Percentiles rank a stretch among this genome's conserved stretches.
Conservation (phyloP, 108 stramenopile genomes). For the Cyclotella sp. region DNA sequence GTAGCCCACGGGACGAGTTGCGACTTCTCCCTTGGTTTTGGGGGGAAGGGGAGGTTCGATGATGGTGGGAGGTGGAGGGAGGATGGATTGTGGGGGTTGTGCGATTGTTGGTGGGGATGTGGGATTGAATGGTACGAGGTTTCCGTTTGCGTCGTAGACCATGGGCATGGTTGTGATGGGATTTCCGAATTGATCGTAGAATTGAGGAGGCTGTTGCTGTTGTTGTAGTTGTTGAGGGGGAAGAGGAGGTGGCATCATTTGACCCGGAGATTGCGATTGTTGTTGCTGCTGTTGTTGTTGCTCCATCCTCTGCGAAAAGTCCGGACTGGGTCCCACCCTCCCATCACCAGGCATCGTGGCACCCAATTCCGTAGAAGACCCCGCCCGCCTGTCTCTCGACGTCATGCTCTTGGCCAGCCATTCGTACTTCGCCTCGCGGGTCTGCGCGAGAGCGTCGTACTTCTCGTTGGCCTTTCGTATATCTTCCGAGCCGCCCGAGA, state of each 20-base stretch:
- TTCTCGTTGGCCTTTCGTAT: slow-evolving; percentile 47
- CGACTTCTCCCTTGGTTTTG: slow-evolving; percentile 26
- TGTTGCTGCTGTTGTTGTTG: neutral
- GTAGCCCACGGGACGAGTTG: slow-evolving; percentile 35
- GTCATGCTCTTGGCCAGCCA: slow-evolving; percentile 34
- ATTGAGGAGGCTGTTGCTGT: slow-evolving; percentile 26
- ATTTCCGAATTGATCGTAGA: slow-evolving; percentile 45
- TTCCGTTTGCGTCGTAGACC: slow-evolving; percentile 47
- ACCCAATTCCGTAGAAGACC: slow-evolving; percentile 34
- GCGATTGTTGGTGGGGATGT: slow-evolving; percentile 50
- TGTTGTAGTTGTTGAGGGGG: slow-evolving; percentile 2
- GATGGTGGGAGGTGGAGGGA: neutral
- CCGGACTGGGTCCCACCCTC: slow-evolving; percentile 19
- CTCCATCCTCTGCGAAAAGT: slow-evolving; percentile 34
- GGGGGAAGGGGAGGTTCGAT: slow-evolving; percentile 43
- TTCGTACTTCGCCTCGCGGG: slow-evolving; percentile 25
- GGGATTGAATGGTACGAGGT: slow-evolving; percentile 35
- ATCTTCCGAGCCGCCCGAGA: slow-evolving; percentile 37
- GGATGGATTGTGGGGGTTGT: slow-evolving; percentile 26
- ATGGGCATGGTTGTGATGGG: slow-evolving; percentile 40
- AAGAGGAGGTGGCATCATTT: slow-evolving; percentile 12
- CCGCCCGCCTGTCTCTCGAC: slow-evolving; percentile 4
- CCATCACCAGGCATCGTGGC: slow-evolving; percentile 30
- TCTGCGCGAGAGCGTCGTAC: slow-evolving; percentile 37
- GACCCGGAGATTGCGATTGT: neutral